Conservation (phyloP, 2,329 filamentous ascomycete genomes). For the Alternaria panax region DNA sequence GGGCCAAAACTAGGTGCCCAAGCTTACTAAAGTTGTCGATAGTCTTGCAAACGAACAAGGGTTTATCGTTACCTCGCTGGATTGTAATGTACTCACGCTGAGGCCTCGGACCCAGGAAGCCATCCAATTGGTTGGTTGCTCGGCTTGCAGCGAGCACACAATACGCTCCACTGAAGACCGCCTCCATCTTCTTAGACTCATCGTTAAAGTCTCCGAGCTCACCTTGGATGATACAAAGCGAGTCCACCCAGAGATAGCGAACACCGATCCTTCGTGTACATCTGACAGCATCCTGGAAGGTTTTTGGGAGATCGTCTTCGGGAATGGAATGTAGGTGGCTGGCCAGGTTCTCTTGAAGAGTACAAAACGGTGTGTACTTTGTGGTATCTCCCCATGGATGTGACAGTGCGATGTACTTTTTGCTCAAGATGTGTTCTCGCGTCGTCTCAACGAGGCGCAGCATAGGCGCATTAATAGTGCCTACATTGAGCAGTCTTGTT, state of each 20-base stretch:
- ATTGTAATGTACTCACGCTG: conserved; percentile 13
- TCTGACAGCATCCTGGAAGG: conserved; percentile 27
- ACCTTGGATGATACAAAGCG: conserved; percentile 33
- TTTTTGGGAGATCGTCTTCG: conserved; percentile 14
- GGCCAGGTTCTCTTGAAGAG: background rate
- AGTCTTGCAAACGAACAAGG: conserved; percentile 23
- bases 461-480: background rate
- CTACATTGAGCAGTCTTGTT: conserved; percentile 22
- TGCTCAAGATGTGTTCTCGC: background rate
- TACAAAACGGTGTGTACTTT: conserved; percentile 10
- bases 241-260: conserved; percentile 37
- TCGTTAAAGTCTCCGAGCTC: conserved; percentile 25
- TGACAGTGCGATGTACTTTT: conserved; percentile 22
- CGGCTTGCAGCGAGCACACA: conserved; percentile 27
- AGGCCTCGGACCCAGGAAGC: conserved; percentile 12
- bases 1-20: too few species aligned
- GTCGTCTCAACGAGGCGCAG: conserved; percentile 13
- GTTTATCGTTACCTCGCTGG: background rate
- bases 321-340: conserved; percentile 7
- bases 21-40: conserved; percentile 35
- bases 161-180: conserved; percentile 26
- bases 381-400: conserved; percentile 24
- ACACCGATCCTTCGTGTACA: conserved; percentile 20
- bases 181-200: conserved; percentile 29
- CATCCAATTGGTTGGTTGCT: conserved; percentile 12